Evolutionary conservation across 257 asterid species (phyloP).

Genomic region (Apocynum venetum): DNA sequence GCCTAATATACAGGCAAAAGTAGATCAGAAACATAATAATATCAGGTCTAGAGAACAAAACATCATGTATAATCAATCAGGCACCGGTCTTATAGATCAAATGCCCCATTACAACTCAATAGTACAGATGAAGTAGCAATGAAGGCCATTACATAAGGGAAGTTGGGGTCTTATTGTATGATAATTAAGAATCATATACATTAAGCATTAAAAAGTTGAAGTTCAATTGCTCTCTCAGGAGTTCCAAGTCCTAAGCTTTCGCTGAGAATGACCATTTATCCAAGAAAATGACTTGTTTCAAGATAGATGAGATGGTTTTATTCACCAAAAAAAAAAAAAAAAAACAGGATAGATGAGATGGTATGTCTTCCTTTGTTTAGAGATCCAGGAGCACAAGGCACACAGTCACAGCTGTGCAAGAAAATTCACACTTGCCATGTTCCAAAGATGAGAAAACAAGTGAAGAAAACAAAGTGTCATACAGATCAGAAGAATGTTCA

Average conservation of each 20-base stretch:
- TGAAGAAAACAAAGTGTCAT: background rate
- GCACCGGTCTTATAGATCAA: background rate
- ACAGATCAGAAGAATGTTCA: background rate
- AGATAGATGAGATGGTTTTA: background rate
- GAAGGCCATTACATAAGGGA: background rate
- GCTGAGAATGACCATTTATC: background rate
- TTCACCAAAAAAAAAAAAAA: too few relatives aligned
- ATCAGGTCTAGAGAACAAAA: background rate
- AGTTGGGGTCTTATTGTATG: background rate
- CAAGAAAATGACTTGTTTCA: background rate
- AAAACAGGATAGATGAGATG: background rate
- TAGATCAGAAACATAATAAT: background rate
- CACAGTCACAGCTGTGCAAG: background rate
- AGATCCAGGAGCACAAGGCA: background rate
- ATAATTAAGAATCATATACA: background rate
- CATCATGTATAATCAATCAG: background rate
- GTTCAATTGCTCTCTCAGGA: background rate
- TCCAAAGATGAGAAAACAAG: background rate
- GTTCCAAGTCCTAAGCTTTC: background rate
- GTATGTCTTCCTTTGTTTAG: background rate
- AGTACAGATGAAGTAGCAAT: background rate
- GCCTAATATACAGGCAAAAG: background rate
- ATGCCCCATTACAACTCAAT: background rate
- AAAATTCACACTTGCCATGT: background rate
- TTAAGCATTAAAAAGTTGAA: background rate